These are phyloP conservation scores for Solanum hybrid DNA, from an alignment of 305 asterid species.

Conservation along the genomic window DNA sequence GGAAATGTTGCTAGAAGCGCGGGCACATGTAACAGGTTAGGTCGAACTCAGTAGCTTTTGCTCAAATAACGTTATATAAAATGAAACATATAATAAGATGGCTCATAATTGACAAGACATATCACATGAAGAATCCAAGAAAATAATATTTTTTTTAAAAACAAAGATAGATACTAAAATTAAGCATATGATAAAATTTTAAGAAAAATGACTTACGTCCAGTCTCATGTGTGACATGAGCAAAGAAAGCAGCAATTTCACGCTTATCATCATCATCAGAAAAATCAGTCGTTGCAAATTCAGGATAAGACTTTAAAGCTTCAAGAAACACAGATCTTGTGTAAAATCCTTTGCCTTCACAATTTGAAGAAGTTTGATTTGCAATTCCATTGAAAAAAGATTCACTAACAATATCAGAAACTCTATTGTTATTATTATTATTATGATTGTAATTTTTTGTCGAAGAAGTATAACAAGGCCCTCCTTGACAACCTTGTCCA, in stretches of 20 bases:
- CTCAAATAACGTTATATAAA: neutral
- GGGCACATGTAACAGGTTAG: too few species aligned
- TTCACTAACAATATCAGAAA: neutral
- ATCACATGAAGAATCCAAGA: neutral
- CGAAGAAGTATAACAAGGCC: neutral
- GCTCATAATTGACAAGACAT: neutral
- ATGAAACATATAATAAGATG: too few species aligned
- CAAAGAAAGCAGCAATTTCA: conserved; percentile 11
- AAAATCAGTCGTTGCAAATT: neutral
- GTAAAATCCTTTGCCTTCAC: conserved; percentile 10
- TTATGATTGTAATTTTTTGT: neutral
- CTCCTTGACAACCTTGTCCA: conserved; percentile 2
- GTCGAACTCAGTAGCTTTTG: neutral
- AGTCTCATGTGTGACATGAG: conserved; percentile 4
- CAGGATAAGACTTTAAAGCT: neutral
- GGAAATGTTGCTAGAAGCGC: too few species aligned
- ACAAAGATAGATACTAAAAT: neutral
- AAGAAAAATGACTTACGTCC: neutral
- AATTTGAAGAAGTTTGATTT: neutral
- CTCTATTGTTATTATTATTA: neutral
- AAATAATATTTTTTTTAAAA: too few species aligned
- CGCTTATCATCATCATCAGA: conserved; percentile 6
- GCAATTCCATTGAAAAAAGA: conserved; percentile 5
- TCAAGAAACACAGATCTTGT: neutral
- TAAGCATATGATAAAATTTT: neutral